These are phyloP conservation scores for Xylaria multiplex DNA, from an alignment of 2,329 filamentous ascomycete species.

Conservation along the genomic window DNA sequence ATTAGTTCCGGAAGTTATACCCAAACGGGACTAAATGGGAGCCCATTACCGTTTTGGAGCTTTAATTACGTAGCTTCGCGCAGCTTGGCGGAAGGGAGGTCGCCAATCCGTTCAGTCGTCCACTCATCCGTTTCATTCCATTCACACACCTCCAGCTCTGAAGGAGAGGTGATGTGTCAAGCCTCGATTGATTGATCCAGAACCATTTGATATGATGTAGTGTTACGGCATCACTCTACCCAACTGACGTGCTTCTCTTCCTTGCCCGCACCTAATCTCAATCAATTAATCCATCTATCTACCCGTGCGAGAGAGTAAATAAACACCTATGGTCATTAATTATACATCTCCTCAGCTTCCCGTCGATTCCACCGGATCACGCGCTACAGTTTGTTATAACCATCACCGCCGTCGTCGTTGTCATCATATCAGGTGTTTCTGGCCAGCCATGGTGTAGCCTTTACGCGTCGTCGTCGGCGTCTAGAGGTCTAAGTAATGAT, in stretches of 20 bases:
- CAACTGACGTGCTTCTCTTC: neutral
- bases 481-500: neutral
- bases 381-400: neutral
- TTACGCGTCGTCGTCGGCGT: conserved; percentile 17
- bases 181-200: conserved; percentile 18
- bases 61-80: neutral
- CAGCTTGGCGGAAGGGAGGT: neutral
- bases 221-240: neutral
- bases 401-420: neutral
- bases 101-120: neutral
- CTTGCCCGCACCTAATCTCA: neutral
- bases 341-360: neutral
- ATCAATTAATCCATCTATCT: neutral
- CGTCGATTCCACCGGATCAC: neutral
- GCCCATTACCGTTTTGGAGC: too few species aligned
- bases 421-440: neutral
- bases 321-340: too few species aligned
- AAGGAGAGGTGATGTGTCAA: conserved; percentile 15
- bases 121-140: conserved; percentile 1
- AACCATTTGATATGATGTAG: conserved; percentile 9
- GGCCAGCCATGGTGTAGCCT: conserved; percentile 14
- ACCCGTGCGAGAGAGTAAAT: neutral
- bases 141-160: neutral
- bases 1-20: too few species aligned
- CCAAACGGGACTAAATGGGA: too few species aligned